A percentile compares a stretch with the other conserved stretches of the same genome.
Evolutionary conservation across 768 basidiomycete genomes (phyloP).

Genomic region (Asterophora lycoperdoides): DNA sequence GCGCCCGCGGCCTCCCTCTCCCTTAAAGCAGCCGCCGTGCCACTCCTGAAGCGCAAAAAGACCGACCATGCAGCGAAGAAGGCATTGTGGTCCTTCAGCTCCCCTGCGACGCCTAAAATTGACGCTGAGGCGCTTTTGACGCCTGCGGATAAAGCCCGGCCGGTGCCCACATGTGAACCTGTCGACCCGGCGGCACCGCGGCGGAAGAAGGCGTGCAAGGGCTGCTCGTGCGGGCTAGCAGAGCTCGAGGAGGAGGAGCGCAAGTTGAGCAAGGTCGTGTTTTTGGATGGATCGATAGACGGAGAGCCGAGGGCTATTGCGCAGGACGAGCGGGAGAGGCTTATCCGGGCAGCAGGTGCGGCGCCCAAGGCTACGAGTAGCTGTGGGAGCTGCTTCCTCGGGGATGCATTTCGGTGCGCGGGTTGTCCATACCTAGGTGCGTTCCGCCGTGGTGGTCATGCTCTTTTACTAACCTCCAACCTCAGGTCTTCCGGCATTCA

Average conservation of each 20-base stretch:
- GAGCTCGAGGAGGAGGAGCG: slow-evolving; percentile 88
- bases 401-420: slow-evolving; percentile 96
- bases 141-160: slow-evolving; percentile 74
- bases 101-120: slow-evolving; percentile 68
- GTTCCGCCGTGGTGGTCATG: slow-evolving; percentile 27
- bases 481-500: slow-evolving; percentile 94
- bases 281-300: slow-evolving; percentile 60
- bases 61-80: slow-evolving; percentile 74
- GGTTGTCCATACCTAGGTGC: slow-evolving; percentile 94
- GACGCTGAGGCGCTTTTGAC: slow-evolving; percentile 84
- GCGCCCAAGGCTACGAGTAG: slow-evolving; percentile 90
- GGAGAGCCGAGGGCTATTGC: slow-evolving; percentile 56
- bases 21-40: slow-evolving; percentile 43
- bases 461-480: slow-evolving; percentile 8
- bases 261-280: slow-evolving; percentile 53
- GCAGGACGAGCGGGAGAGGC: slow-evolving; percentile 58
- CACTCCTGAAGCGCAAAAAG: slow-evolving; percentile 50
- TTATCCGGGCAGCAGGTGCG: slow-evolving; percentile 60
- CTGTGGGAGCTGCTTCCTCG: slow-evolving; percentile 96
- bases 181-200: slow-evolving; percentile 47
- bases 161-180: slow-evolving; percentile 75
- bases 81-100: slow-evolving; percentile 79
- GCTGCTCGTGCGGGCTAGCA: slow-evolving; percentile 92
- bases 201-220: slow-evolving; percentile 91
- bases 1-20: slow-evolving; percentile 36